Evolutionary conservation across 2,329 filamentous ascomycete genomes (phyloP), one percentile per base, ranked within the genome.

Genomic region (Aspergillus chevalieri): DNA sequence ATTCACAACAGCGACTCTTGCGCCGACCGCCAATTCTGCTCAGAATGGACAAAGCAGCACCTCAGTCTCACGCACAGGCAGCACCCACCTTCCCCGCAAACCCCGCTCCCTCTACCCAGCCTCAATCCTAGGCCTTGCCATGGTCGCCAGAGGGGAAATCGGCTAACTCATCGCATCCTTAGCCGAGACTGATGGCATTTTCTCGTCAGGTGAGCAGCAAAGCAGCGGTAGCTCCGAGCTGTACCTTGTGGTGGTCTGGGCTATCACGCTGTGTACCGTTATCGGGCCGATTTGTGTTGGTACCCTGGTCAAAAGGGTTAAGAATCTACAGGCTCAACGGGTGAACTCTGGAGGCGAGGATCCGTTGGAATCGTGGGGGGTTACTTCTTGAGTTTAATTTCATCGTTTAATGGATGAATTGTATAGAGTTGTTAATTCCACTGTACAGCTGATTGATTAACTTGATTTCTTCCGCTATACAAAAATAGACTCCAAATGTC

Each of bases 61-160:
- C 17, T 21, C 21, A 21, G 21, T 36, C 15, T 33, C 26, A 33
- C 26, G 15, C 12, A 26, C 61, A 4, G 36, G 55, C 45, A 54
- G 51, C 55, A 38, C 15, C 38, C 36, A 57, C 12, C 44, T 55
- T 1, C 61, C 69, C 5, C 60, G 69, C 0, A 81, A 78, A 44
- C 79, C 82, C 0, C 66, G 77, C 3, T 89, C 85, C 0, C 69
- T 87, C 1, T 85, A 89, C 53, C 85, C 86, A 0, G 77, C 82
- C 0, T 74, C 78, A 0, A 82, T 91, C 2, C 68, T 91, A 0
- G 83, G 83, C 0, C 73, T 78, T 15, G 81, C 81, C 2, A 92
- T 92, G 87, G 79, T 86, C 0, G 82, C 87, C 0, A 76, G 87
- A n/a, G 87, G 87, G 0, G 87, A 93, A 63, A 88, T 92, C 30